Evolutionary conservation across 2,329 filamentous ascomycete species (phyloP), one percentile per base, ranked within the genome.

Genomic region (Colletotrichum sp.): DNA sequence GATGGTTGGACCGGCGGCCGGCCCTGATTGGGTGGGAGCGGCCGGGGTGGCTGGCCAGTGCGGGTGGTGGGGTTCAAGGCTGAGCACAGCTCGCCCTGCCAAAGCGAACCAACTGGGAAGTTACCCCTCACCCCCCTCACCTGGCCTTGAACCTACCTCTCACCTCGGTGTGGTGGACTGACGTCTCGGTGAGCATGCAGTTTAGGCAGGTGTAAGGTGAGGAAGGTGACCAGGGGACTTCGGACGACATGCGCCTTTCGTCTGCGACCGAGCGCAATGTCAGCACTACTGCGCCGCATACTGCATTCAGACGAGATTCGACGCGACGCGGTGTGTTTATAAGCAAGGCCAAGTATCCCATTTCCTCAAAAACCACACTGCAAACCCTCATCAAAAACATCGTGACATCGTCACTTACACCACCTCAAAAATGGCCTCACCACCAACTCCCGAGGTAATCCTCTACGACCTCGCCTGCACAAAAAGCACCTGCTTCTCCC

Each of bases 1-100:
- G 85, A 86, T 84, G 82, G 80, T 68, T 78, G 78, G 77, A 79
- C 65, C 69, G 43, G 77, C 76, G 67, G 77, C 74, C 43, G 72
- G 57, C 26, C 43, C 66, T 78, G 75, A 86, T 85, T 85, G 84
- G 84, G 74, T 78, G 60, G 48, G 78, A 76, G 71, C 78, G 72
- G 70, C 80, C 77, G 78, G 78, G 77, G 72, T 52, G 43, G 72
- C 78, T 58, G 71, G 76, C 64, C 70, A 57, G 57, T 76, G 61
- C 74, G 24, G 74, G 43, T 71, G 71, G 76, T 58, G 76, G 76
- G 74, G 76, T 64, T 66, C 74, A 76, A 76, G 74, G 74, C 74
- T 75, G 71, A 70, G 67, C 57, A 36, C 67, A 63, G 67, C 57
- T 70, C 52, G 36, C 67, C 43, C 64, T 34, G 67, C 67, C 67